phyloP scores from a whole-genome alignment of 192 early-diverging fungal genomes.

The Dispira simplex region DNA sequence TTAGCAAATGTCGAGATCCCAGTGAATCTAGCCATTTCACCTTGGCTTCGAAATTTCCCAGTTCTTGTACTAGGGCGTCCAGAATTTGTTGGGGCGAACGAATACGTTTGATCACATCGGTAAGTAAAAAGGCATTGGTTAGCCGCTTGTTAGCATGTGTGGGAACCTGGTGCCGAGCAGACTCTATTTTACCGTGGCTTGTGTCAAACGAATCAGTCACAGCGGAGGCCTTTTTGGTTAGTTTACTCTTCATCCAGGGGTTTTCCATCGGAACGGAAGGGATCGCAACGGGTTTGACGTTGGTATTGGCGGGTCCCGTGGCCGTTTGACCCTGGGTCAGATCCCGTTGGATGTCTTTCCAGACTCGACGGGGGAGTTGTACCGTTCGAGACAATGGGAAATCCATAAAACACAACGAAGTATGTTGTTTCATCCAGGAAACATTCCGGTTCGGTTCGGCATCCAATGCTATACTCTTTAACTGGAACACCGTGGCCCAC shows the following conservation, averaged over 20 bases:
- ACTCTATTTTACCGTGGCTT: no score
- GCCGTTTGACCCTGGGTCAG: no score
- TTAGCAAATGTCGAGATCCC: no score
- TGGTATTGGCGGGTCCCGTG: no score
- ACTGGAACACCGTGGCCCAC: conserved; percentile 55
- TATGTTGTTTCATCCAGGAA: conserved; percentile 18
- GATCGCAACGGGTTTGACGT: no score
- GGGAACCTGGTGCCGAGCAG: no score
- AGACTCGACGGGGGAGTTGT: not conserved
- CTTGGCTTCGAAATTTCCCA: not conserved
- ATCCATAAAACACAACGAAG: not conserved
- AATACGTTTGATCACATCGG: not conserved
- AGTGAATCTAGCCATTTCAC: no score
- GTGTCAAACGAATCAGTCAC: no score
- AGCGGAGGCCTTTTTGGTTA: no score
- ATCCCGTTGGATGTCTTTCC: not conserved
- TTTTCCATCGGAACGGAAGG: no score
- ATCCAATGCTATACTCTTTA: conserved; percentile 63
- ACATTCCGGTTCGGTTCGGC: conserved; percentile 59
- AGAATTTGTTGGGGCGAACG: not conserved
- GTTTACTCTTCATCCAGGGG: no score
- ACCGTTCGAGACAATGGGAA: not conserved
- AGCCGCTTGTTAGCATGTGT: no score
- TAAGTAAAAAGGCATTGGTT: not conserved
- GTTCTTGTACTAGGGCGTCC: not conserved